Evolutionary conservation across 2,329 filamentous ascomycete genomes (phyloP).

Genomic region (Drechslerella coelobrocha): DNA sequence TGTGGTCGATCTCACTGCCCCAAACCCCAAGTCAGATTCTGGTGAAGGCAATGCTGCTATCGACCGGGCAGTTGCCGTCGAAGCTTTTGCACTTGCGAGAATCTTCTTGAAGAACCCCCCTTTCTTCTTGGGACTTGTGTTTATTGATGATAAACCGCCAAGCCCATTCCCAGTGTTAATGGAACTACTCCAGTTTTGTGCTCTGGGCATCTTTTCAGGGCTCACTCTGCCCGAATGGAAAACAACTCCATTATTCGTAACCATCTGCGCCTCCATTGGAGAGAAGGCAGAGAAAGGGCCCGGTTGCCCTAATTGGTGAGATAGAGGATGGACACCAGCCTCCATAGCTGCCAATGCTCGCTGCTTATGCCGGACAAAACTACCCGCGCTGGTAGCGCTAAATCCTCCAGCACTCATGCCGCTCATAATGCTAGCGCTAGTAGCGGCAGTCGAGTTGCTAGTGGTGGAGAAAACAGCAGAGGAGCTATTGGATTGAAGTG

Average conservation of each 20-base stretch:
- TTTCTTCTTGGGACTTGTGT: conserved; percentile 56
- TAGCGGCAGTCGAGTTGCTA: conserved; percentile 73
- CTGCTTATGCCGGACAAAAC: conserved; percentile 78
- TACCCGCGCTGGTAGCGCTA: conserved; percentile 94
- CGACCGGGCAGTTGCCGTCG: conserved; percentile 54
- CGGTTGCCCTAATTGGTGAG: conserved; percentile 31
- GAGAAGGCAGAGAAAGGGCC: conserved; percentile 43
- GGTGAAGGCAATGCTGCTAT: conserved; percentile 55
- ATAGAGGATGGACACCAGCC: conserved; percentile 55
- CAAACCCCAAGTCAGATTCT: conserved; percentile 57
- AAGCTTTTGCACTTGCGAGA: conserved; percentile 55
- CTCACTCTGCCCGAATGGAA: conserved; percentile 57
- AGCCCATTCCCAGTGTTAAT: conserved; percentile 66
- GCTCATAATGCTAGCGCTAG: conserved; percentile 87
- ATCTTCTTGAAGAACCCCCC: conserved; percentile 55
- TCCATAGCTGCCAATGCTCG: conserved; percentile 71
- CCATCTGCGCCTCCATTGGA: conserved; percentile 56
- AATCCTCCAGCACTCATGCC: conserved; percentile 87
- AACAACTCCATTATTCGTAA: conserved; percentile 57
- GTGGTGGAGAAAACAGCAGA: conserved; percentile 61
- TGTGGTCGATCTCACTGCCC: conserved; percentile 60
- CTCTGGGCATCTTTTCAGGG: conserved; percentile 57
- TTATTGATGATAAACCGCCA: conserved; percentile 73
- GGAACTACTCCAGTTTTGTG: conserved; percentile 38
- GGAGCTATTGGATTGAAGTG: conserved; percentile 39